These are phyloP conservation scores for Alternaria tenuissima DNA, from an alignment of 2,329 filamentous ascomycete genomes.

Conservation along the genomic window DNA sequence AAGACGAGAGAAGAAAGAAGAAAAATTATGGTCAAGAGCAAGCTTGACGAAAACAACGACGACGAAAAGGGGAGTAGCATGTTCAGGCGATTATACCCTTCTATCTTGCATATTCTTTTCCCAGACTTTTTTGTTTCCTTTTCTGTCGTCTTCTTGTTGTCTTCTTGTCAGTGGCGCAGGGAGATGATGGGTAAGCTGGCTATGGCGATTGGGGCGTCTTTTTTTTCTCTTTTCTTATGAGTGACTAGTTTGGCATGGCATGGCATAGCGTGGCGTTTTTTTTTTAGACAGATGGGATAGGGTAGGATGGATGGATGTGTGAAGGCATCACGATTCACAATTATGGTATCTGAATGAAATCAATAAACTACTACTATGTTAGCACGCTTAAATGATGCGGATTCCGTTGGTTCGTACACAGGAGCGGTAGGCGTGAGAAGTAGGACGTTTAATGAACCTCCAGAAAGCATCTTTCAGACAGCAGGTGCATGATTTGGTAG, in stretches of 20 bases:
- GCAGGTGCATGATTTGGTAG: no score
- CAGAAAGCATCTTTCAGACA: no score
- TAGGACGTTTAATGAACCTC: no score
- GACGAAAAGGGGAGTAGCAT: neutral
- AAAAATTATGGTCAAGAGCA: neutral
- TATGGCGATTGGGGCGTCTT: neutral
- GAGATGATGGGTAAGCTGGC: neutral
- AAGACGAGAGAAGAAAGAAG: no score
- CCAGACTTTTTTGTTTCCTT: neutral
- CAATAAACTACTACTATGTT: no score
- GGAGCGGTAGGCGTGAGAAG: no score
- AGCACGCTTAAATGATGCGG: no score
- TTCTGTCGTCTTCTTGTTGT: neutral
- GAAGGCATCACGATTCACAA: neutral
- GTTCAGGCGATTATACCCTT: slow-evolving; percentile 4
- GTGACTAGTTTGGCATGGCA: neutral
- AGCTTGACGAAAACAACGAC: neutral
- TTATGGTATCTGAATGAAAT: no score
- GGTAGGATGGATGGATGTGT: neutral
- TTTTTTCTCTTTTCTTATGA: neutral
- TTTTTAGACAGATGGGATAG: no score
- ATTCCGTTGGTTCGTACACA: no score
- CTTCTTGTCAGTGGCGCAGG: neutral
- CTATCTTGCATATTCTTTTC: neutral
- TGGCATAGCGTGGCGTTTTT: slow-evolving; percentile 11